phyloP scores from a whole-genome alignment of 2,329 filamentous ascomycete species.

The Pyrenochaeta sp. region DNA sequence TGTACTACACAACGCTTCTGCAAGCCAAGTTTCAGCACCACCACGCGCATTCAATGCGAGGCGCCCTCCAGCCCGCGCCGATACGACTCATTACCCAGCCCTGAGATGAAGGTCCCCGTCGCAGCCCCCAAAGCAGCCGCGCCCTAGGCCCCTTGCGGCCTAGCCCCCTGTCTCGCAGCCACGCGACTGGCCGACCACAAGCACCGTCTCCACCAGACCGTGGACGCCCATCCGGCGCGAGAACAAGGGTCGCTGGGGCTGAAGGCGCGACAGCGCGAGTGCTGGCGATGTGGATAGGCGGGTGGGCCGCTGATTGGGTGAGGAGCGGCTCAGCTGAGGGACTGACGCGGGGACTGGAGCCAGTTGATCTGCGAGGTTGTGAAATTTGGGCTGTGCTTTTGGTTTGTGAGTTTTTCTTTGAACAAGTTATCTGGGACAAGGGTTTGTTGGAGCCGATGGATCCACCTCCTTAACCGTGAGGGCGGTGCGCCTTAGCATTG shows the following conservation, averaged over 20 bases:
- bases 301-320: conserved; percentile 15
- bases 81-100: conserved; percentile 17
- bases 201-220: conserved; percentile 3
- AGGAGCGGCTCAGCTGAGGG: conserved; percentile 3
- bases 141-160: conserved; percentile 10
- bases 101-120: conserved; percentile 8
- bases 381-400: conserved; percentile 29
- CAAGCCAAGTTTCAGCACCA: too few relatives aligned
- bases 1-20: too few relatives aligned
- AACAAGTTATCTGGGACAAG: conserved; percentile 1
- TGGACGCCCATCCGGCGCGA: too few relatives aligned
- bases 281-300: too few relatives aligned
- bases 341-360: conserved; percentile 5
- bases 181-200: conserved; percentile 11
- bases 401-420: conserved; percentile 1
- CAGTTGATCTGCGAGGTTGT: conserved; percentile 16
- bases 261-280: too few relatives aligned
- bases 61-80: not conserved
- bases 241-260: conserved; percentile 24
- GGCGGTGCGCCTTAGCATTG: conserved; percentile 25
- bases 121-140: conserved; percentile 15
- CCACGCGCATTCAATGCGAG: not conserved
- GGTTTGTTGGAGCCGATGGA: conserved; percentile 16
- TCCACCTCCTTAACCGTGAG: too few relatives aligned
- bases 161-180: conserved; percentile 35